Base-by-base conservation (phyloP, 495 filamentous ascomycete species). In the Xylaria nigripes region DNA sequence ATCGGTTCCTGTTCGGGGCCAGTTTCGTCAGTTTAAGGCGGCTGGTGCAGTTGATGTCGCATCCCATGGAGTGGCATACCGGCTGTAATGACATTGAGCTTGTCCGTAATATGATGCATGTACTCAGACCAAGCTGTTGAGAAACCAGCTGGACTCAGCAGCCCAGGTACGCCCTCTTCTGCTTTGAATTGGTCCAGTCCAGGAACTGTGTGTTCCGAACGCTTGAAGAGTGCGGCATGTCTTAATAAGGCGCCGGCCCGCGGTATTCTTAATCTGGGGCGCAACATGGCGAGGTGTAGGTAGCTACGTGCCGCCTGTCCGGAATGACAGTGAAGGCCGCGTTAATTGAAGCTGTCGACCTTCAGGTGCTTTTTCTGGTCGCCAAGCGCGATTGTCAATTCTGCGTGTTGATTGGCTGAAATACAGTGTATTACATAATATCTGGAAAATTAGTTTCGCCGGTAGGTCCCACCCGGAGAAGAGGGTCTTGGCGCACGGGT, bases 111-210 rank as follows among this genome's bases (percentile, higher is more conserved):
- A 47, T 82, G 68, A 23, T 70, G 61, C 72, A 93, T 88, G 72
- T 96, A 96, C 60, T 90, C 72, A 19, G 75, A 85, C 89, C 90
- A 98, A 29, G 90, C 78, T 13, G 86, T 79, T 50, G 85, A 73
- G 66, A 86, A 90, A 10, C 76, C 87, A 38, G 73, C 71, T 1
- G 77, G 70, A 0, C 83, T 81, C 48, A 94, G 71, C 42, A 96
- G 73, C 7, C 79, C 81, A 15, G 81, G 76, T 9, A 95, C 72
- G 44, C 86, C 88, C 55, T 87, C 58, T 50, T 77, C 57, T 43
- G 70, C 64, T 56, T 83, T 69, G 63, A 66, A 58, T 9, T 86
- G 76, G 8, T 70, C 64, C 61, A 95, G 77, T 42, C 65, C 54
- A 8, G 86, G 86, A 21, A 89, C 67, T 23, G 63, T 52, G 56